Percentiles rank a stretch among this genome's conserved stretches.
phyloP scores from a whole-genome alignment of 306 rosid species.

The apple (Malus domestica) region DNA sequence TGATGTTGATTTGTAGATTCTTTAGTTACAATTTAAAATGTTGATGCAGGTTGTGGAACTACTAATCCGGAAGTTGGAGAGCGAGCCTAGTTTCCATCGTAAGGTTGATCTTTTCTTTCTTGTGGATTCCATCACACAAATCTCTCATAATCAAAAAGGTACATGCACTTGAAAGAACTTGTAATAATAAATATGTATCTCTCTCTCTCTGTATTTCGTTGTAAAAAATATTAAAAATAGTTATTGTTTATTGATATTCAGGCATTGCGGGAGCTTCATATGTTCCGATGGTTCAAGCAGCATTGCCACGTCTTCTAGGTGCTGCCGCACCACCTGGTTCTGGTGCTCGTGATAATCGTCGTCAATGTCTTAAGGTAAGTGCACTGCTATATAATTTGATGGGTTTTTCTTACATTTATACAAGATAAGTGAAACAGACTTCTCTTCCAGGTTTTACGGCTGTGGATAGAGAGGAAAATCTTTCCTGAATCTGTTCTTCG shows the following conservation, averaged over 20 bases:
- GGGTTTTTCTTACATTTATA: neutral
- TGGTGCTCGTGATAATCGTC: slow-evolving; percentile 93
- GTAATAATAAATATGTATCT: neutral
- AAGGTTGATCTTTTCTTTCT: slow-evolving; percentile 95
- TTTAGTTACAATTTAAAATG: slow-evolving; percentile 11
- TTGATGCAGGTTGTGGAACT: slow-evolving; percentile 87
- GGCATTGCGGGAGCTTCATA: slow-evolving; percentile 98
- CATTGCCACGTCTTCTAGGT: slow-evolving; percentile 93
- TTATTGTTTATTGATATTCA: slow-evolving; percentile 19
- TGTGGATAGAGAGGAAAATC: slow-evolving; percentile 97
- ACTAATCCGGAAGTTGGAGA: slow-evolving; percentile 89
- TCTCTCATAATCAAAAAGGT: slow-evolving; percentile 93
- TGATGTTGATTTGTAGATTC: neutral
- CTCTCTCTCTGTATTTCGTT: neutral
- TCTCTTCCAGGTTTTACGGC: slow-evolving; percentile 73
- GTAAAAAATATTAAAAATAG: neutral
- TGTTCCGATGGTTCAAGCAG: slow-evolving; percentile 90
- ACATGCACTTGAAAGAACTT: neutral
- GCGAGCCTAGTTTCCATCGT: slow-evolving; percentile 82
- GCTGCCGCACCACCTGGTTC: slow-evolving; percentile 97
- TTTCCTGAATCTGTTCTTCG: slow-evolving; percentile 82
- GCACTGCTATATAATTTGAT: neutral
- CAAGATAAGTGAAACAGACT: neutral
- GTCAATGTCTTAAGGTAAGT: slow-evolving; percentile 91
- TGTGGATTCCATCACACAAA: slow-evolving; percentile 96